These are phyloP conservation scores for Tolypocladium ovalisporum DNA, from an alignment of 2,329 filamentous ascomycete species.

Conservation along the genomic window DNA sequence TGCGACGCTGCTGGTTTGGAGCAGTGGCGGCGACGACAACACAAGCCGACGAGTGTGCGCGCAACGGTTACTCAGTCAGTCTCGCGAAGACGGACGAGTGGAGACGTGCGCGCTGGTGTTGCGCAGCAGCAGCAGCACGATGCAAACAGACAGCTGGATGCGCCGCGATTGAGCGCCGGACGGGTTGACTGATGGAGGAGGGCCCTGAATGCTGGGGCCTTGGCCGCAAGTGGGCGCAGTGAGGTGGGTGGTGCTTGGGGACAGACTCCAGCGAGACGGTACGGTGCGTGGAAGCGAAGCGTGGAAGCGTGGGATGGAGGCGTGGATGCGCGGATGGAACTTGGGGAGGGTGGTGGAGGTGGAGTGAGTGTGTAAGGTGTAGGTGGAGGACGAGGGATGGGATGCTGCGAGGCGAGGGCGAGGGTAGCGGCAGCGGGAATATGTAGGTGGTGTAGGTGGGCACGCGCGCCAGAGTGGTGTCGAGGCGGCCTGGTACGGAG, in stretches of 20 bases:
- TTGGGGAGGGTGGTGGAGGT: constrained; percentile 5
- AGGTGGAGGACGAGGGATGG: constrained; percentile 3
- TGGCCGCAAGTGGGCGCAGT: constrained; percentile 2
- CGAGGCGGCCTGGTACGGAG: not conserved
- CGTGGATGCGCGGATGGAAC: not conserved
- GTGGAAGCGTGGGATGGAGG: constrained; percentile 4
- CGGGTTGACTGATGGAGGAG: not conserved
- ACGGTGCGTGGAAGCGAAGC: constrained; percentile 4
- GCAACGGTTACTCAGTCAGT: not conserved
- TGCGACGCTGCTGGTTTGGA: not conserved
- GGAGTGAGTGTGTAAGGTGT: constrained; percentile 1
- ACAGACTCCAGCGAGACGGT: constrained; percentile 1
- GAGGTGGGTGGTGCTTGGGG: not conserved
- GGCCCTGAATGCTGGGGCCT: constrained; percentile 5
- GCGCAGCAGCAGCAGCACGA: constrained; percentile 1
- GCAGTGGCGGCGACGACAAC: not conserved
- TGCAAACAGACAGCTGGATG: not conserved
- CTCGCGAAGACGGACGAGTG: not conserved
- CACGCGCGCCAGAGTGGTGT: not conserved
- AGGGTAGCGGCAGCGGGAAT: constrained; percentile 1
- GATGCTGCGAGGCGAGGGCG: constrained; percentile 1
- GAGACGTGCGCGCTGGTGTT: not conserved
- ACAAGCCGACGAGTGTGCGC: not conserved
- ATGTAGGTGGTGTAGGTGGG: not conserved
- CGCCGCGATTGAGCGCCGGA: no score